Evolutionary conservation across 306 rosid genomes (phyloP), one percentile per base, ranked within the genome.

Genomic region (Cucumis cinereus): DNA sequence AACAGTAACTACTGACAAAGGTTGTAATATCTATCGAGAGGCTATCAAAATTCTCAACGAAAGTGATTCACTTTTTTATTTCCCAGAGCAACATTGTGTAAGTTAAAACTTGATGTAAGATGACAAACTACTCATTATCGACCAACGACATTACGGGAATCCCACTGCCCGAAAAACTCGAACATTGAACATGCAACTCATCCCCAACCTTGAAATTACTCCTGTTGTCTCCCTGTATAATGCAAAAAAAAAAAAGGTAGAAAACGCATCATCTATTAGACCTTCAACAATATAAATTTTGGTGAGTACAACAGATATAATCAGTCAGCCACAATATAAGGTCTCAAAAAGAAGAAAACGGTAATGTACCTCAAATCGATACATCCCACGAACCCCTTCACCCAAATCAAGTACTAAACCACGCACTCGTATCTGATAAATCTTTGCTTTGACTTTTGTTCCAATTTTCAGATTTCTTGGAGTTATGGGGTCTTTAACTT

Each of bases 361-460:
- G 17, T 38, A 23, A 76, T 26, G 13, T 89, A 90, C 98, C 98
- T 94, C 85, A 22, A 87, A 91, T 58, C 90, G 89, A 84, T 88
- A 87, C 96, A 94, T 91, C 73, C 93, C 98, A 63, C 87, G 90
- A 47, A 86, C 74, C 77, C 92, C 97, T 81, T 89, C 89, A 47
- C 97, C 96, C 84, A 94, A 87, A 82, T 91, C 97, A 84, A 94
- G 90, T 49, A 91, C 97, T 80, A 94, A 86, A 56, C 98, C 98
- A 35, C 71, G 90, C 2, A 90, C 74, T 56, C 98, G 95, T 75
- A 94, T 63, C 89, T 91, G 96, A 86, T 73, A 77, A 75, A 94
- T 89, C 86, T 81, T 87, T 52, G 96, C 97, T 70, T 77, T 86
- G 50, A 90, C 86, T 77, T 84, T 74, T 5, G 84, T 86, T 83